Evolutionary conservation across 176 grass and related monocot genomes (phyloP), one percentile per base, ranked within the genome.

Genomic region (Rhynchospora breviuscula): DNA sequence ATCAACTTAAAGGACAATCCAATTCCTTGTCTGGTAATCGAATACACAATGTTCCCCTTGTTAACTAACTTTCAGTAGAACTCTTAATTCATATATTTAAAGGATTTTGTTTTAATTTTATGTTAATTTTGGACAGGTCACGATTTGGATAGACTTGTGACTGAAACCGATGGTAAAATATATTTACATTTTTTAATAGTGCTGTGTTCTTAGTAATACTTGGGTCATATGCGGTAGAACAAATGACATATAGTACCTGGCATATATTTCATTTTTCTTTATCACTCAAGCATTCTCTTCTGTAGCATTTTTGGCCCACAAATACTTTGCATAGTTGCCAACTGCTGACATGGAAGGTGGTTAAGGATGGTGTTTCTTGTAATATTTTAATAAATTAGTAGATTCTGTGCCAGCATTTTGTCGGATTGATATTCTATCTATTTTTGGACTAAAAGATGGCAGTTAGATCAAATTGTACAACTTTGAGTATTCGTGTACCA

Each of bases 1-100:
- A 89, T 83, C 91, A 93, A 88, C 93, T 98, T n/a, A 95, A 86
- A 90, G 96, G 93, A 26, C 92, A 91, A 89, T 85, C 91, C 60
- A 93, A 90, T 84, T 93, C 92, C 53, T 88, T 98, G 15, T 94
- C 96, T 5, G 87, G 95, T 98, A 93, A 91, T 91, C 86, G 22
- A 46, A 19, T 63, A 53, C 13, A 45, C 78, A 66, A 31, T 46
- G 29, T 45, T 0, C 47, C 21, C 12, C 18, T 72, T 57, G 57
- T 47, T 11, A 46, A 54, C 15, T 63, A 83, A 54, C 1, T 54
- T 51, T 5, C 19, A 26, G 31, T 66, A 67, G 61, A 67, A 66
- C n/a, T 67, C 46, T 43, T 66, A 82, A 52, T n/a, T 78, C 15
- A 75, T 63, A 17, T 58, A 59, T 44, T 18, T 60, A 31, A 78